phyloP scores from a whole-genome alignment of 495 filamentous ascomycete genomes.

The Trichocladium uniseriatum region DNA sequence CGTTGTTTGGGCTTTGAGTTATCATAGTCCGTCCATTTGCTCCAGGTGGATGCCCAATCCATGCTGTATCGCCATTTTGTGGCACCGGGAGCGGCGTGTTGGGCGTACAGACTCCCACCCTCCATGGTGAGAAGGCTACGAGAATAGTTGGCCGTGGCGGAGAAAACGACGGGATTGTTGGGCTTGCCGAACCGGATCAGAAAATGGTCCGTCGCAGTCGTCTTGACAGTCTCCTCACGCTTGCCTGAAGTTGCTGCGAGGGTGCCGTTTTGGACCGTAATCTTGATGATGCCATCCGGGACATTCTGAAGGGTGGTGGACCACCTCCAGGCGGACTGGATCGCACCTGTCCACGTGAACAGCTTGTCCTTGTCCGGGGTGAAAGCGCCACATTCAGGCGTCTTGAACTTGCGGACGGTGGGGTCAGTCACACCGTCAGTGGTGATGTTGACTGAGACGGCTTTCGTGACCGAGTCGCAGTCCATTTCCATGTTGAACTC shows the following conservation, averaged over 20 bases:
- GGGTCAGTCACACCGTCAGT: constrained; percentile 3
- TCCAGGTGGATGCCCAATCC: constrained; percentile 53
- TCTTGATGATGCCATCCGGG: constrained; percentile 53
- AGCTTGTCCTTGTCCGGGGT: background rate
- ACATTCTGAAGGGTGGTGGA: constrained; percentile 48
- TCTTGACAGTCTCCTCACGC: constrained; percentile 29
- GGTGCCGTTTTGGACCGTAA: constrained; percentile 50
- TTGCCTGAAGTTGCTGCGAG: too few relatives aligned
- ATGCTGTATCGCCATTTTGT: constrained; percentile 56
- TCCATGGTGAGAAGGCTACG: constrained; percentile 36
- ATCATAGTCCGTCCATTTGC: constrained; percentile 49
- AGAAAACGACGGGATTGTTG: constrained; percentile 51
- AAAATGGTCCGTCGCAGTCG: constrained; percentile 45
- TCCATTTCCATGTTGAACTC: constrained; percentile 57
- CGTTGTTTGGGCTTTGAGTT: constrained; percentile 37
- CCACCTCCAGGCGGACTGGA: constrained; percentile 48
- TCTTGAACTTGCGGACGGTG: constrained; percentile 42
- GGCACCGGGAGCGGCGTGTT: constrained; percentile 55
- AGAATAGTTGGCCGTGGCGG: constrained; percentile 50
- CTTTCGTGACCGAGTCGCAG: constrained; percentile 45
- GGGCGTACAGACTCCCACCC: constrained; percentile 34
- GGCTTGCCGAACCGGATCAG: constrained; percentile 42
- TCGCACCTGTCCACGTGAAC: constrained; percentile 31
- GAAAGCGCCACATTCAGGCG: constrained; percentile 24
- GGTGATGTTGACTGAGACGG: constrained; percentile 28